Evolutionary conservation across 208 protist genomes (phyloP).

Genomic region (Leishmania aethiopica): DNA sequence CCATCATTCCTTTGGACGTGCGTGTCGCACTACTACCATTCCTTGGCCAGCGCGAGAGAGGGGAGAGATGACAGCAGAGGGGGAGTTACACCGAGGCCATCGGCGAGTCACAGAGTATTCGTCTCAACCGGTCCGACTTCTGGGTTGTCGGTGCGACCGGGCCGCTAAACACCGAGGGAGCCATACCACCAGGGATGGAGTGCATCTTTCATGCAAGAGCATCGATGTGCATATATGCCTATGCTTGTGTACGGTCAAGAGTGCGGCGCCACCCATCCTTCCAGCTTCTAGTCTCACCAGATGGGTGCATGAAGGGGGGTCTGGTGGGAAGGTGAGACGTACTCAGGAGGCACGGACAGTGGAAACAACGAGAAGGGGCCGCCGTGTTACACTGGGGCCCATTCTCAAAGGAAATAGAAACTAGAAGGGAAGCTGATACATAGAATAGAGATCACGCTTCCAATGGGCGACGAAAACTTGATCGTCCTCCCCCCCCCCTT

Average conservation of each 20-base stretch:
- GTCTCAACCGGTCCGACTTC: not conserved
- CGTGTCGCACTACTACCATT: not conserved
- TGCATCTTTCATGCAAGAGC: not conserved
- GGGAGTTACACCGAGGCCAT: not conserved
- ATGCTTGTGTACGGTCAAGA: not conserved
- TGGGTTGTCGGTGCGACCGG: not conserved
- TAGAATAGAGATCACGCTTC: not conserved
- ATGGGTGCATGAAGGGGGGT: too few species aligned
- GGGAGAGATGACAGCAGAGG: not conserved
- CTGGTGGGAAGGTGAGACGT: not conserved
- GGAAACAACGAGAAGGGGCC: not conserved
- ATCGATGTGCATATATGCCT: not conserved
- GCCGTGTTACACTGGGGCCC: not conserved
- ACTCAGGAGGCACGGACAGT: not conserved
- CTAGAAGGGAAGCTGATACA: not conserved
- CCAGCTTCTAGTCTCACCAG: too few species aligned
- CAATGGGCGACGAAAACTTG: not conserved
- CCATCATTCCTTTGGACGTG: not conserved
- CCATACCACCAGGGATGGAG: not conserved
- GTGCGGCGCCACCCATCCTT: not conserved
- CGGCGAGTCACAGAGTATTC: not conserved
- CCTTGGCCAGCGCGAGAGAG: not conserved
- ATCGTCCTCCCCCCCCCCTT: not conserved
- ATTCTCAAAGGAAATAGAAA: not conserved
- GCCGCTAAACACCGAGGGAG: not conserved